phyloP scores from a whole-genome alignment of 2,329 filamentous ascomycete genomes.

The Penicillium sumatraense region DNA sequence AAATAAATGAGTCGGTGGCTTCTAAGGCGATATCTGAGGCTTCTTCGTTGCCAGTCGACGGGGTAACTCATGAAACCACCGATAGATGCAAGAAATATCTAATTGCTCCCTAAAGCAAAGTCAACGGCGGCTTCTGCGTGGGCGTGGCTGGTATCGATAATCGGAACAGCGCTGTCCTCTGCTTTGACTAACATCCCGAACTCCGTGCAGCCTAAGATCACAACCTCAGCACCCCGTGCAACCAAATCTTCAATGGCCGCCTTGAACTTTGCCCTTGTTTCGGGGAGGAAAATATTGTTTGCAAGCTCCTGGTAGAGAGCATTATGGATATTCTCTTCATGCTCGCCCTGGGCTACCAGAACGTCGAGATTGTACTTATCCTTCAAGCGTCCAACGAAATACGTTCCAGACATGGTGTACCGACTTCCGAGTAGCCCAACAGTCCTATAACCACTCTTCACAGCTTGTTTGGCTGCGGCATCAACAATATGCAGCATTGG shows the following conservation, averaged over 20 bases:
- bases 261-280: background rate
- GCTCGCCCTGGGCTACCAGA: background rate
- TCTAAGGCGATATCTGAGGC: too few species aligned
- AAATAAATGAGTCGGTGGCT: too few species aligned
- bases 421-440: background rate
- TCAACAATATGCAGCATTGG: conserved; percentile 6
- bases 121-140: background rate
- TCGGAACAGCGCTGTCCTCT: conserved; percentile 2
- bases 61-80: too few species aligned
- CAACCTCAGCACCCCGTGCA: background rate
- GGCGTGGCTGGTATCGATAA: background rate
- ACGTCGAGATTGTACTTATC: background rate
- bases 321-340: background rate
- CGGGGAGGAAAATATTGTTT: background rate
- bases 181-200: conserved; percentile 3
- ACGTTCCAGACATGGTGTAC: background rate
- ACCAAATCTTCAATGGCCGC: background rate
- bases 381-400: background rate
- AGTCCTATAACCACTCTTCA: background rate
- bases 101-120: too few species aligned
- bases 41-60: too few species aligned
- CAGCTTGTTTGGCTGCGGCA: background rate
- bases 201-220: conserved; percentile 16
- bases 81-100: too few species aligned
- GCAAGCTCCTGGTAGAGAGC: background rate